These are phyloP conservation scores for Trichoderma koningii DNA, from an alignment of 2,329 filamentous ascomycete species.

Conservation along the genomic window DNA sequence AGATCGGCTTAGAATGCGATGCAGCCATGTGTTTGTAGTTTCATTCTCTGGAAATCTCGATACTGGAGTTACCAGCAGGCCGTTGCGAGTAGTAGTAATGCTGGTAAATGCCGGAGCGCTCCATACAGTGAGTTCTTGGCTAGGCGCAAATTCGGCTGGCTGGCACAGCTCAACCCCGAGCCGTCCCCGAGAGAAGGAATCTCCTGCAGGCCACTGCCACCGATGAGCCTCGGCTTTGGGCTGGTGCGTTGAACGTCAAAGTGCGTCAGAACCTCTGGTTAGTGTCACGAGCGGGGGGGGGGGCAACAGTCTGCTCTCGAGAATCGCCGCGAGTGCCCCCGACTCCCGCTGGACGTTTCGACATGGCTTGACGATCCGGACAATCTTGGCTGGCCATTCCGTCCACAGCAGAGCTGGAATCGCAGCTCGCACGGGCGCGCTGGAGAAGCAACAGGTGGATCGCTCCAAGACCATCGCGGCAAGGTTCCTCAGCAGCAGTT, in stretches of 20 bases:
- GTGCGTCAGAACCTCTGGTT: background rate
- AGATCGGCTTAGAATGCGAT: background rate
- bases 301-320: background rate
- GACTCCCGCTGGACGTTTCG: conserved; percentile 10
- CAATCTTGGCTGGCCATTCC: background rate
- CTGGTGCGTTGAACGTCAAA: background rate
- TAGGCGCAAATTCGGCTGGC: background rate
- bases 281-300: conserved; percentile 14
- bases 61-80: background rate
- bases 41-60: background rate
- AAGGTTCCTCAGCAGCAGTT: conserved; percentile 15
- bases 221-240: background rate
- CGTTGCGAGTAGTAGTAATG: background rate
- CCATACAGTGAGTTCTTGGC: background rate
- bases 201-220: background rate
- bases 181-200: conserved; percentile 6
- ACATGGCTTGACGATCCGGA: background rate
- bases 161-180: conserved; percentile 15
- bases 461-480: conserved; percentile 12
- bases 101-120: background rate
- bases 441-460: conserved; percentile 10
- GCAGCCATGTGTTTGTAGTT: background rate
- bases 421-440: conserved; percentile 1
- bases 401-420: background rate
- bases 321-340: conserved; percentile 5